Percentiles rank a stretch among this genome's conserved stretches.
These are phyloP conservation scores for Leccinum fibrillosum DNA, from an alignment of 768 basidiomycete genomes.

Conservation along the genomic window DNA sequence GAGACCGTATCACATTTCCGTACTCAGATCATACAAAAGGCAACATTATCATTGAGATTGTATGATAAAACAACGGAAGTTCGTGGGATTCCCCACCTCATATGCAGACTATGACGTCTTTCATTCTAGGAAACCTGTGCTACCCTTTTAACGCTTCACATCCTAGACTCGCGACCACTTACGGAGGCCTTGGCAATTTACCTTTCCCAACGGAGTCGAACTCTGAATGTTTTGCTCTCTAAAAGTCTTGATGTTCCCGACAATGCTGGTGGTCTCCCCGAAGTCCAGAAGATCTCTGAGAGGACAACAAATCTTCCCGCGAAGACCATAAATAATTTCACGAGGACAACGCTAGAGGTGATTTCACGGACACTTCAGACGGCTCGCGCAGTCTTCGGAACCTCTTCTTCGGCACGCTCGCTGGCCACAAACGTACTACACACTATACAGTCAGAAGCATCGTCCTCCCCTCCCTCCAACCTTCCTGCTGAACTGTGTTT, in stretches of 20 bases:
- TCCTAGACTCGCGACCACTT: conserved; percentile 85
- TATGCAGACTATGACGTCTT: not conserved
- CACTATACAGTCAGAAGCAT: conserved; percentile 56
- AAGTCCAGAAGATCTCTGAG: conserved; percentile 6
- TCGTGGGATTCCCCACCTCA: conserved; percentile 13
- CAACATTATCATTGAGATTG: conserved; percentile 78
- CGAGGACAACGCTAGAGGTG: conserved; percentile 49
- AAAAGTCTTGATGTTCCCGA: conserved; percentile 23
- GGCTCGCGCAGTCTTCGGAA: conserved; percentile 56
- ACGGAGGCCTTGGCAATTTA: conserved; percentile 67
- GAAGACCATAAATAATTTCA: conserved; percentile 49
- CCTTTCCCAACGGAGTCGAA: conserved; percentile 66
- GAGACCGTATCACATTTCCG: conserved; percentile 85
- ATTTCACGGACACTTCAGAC: conserved; percentile 58
- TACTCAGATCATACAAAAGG: conserved; percentile 82
- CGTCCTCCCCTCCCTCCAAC: conserved; percentile 17
- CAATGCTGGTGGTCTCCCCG: conserved; percentile 38
- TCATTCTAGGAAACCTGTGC: conserved; percentile 64
- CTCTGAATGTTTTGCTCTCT: conserved; percentile 45
- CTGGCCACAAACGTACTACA: conserved; percentile 57
- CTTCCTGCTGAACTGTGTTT: conserved; percentile 55
- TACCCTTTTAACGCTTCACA: conserved; percentile 75
- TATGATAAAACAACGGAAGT: conserved; percentile 51
- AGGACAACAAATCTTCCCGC: conserved; percentile 12
- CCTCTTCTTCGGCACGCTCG: conserved; percentile 34